Base-by-base conservation (phyloP, 495 filamentous ascomycete species). In the Neurospora sp. region DNA sequence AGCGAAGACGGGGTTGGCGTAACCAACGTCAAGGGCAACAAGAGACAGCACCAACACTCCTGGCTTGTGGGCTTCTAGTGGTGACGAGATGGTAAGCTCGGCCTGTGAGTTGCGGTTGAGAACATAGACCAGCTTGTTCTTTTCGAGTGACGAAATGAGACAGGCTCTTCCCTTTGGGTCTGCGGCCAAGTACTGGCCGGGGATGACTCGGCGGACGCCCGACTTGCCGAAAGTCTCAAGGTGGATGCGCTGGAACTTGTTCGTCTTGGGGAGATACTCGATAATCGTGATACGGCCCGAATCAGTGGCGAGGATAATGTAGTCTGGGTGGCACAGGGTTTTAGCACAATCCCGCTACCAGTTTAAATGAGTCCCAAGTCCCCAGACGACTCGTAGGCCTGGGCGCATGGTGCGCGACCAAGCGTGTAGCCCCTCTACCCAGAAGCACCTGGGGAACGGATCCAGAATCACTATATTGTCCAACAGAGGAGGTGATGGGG, bases 61-160 rank as follows among this genome's bases (percentile, higher is more conserved):
- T n/a, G 93, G 89, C 81, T 94, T 96, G 82, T 98, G 96, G 7
- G 96, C 96, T 83, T 98, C 96, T n/a, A 98, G 85, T 2, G 96
- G 95, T 18, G 94, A 98, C 7, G 96, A 99, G 46, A 98, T 98
- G 37, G 94, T 96, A 78, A 98, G 87, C 80, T 97, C 94, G 40
- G 93, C 94, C 83, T 97, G 93, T 44, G 94, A 88, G 83, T 97
- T 97, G 46, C 96, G 92, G 84, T 98, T 98, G 72, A 99, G 87
- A 78, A 98, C 95, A 82, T 98, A 99, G 79, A 98, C 96, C 76
- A 99, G 92, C 84, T 98, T 98, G 83, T 98, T 98, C 89, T 99
- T 99, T 83, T 99, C 96, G 73, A 96, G 87, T 10, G 94, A 93
- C 8, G 96, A 93, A 70, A 98, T 93, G 76, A 99, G 86, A 81